Evolutionary conservation across 768 basidiomycete genomes (phyloP).

Genomic region (Hygrophorus russula): DNA sequence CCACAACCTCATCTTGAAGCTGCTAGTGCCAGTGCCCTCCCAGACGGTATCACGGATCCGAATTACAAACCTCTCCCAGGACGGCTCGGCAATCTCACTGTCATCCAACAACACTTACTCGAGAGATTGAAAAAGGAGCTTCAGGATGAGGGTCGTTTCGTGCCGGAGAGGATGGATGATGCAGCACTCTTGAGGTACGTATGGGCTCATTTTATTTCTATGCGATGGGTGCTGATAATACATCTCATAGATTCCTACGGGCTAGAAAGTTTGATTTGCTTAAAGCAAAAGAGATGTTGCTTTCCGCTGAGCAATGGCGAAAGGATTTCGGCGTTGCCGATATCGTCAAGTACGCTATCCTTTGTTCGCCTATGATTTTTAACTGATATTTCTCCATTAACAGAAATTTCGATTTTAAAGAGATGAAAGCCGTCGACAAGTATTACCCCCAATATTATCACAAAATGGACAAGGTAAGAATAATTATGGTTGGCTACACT

Average conservation of each 20-base stretch:
- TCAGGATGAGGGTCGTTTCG: slow-evolving; percentile 46
- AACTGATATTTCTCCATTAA: not conserved
- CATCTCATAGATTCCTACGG: slow-evolving; percentile 60
- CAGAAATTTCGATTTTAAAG: slow-evolving; percentile 81
- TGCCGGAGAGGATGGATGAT: slow-evolving; percentile 59
- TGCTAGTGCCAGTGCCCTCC: slow-evolving; percentile 45
- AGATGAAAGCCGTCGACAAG: slow-evolving; percentile 75
- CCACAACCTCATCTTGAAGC: slow-evolving; percentile 13
- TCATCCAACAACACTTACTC: slow-evolving; percentile 50
- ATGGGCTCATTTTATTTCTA: not conserved
- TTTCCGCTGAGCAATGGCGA: slow-evolving; percentile 80
- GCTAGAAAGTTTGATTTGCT: slow-evolving; percentile 86
- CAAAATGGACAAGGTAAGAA: slow-evolving; percentile 78
- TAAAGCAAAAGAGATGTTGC: slow-evolving; percentile 77
- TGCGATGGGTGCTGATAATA: not conserved
- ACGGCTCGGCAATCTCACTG: slow-evolving; percentile 67
- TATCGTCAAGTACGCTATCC: slow-evolving; percentile 42
- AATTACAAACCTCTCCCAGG: slow-evolving; percentile 62
- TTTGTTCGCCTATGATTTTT: not conserved
- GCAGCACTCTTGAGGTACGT: slow-evolving; percentile 53
- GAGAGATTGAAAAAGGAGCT: slow-evolving; percentile 59
- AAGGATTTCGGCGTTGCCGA: slow-evolving; percentile 76
- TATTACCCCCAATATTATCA: slow-evolving; percentile 97
- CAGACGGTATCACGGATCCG: slow-evolving; percentile 49
- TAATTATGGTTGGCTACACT: slow-evolving; percentile 1